A percentile compares a stretch with the other conserved stretches of the same genome.
Evolutionary conservation across 164 flowering plant genomes (phyloP).

Genomic region (Litsea cubeba): DNA sequence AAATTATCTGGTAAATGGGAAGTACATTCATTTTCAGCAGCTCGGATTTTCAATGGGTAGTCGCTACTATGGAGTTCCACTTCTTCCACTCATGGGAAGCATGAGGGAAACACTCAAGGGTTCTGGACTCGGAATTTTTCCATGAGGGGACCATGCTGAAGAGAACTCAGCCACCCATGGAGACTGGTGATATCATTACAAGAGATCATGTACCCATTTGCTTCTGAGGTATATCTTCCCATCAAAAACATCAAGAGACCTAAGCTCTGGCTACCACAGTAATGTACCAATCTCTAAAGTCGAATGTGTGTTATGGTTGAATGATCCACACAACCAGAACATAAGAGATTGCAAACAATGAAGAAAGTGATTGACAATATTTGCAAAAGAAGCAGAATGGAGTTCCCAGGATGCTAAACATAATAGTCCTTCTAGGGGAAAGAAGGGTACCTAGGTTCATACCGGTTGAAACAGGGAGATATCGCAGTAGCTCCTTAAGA

Average conservation of each 20-base stretch:
- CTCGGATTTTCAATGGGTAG: too few relatives aligned
- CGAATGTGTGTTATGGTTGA: neutral
- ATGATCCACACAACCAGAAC: neutral
- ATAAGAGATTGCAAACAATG: neutral
- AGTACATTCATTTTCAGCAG: too few relatives aligned
- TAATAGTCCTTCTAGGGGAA: too few relatives aligned
- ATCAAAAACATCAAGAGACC: neutral
- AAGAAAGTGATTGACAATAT: neutral
- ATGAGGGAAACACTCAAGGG: too few relatives aligned
- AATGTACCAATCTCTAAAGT: neutral
- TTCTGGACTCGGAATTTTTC: neutral
- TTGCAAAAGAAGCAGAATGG: too few relatives aligned
- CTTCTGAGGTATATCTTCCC: neutral
- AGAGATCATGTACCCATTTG: neutral
- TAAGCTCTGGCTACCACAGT: neutral
- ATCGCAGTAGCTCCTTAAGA: too few relatives aligned
- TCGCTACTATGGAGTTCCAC: too few relatives aligned
- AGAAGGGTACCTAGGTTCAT: too few relatives aligned
- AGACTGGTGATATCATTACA: neutral
- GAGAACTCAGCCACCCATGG: neutral
- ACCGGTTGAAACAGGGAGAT: too few relatives aligned
- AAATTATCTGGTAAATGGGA: too few relatives aligned
- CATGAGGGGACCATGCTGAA: neutral
- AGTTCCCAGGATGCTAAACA: too few relatives aligned
- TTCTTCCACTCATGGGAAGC: too few relatives aligned